Evolutionary conservation across 2,329 filamentous ascomycete genomes (phyloP), one percentile per base, ranked within the genome.

Genomic region (Drechmeria coniospora): DNA sequence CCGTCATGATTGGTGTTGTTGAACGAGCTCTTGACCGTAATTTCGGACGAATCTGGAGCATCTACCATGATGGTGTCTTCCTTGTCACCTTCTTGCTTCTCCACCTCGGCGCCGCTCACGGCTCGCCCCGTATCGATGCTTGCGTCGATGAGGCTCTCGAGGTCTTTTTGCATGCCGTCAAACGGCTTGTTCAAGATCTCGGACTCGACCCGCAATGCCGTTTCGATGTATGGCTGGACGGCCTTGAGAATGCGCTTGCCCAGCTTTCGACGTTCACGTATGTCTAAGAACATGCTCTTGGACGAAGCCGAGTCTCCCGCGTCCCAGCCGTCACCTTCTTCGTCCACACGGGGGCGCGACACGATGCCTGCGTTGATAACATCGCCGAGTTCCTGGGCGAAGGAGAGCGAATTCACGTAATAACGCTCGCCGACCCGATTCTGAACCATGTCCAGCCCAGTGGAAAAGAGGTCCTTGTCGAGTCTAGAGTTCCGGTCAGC

Each of bases 181-280:
- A 74, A 69, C 1, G 79, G 63, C 41, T 74, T 77, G 28, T 74
- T 68, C 27, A 67, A 74, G 23, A 92, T 64, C 34, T 90, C 80
- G n/a, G 80, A 75, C 50, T 95, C 87, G 30, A 81, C 80, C 29
- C 67, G 68, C 25, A 84, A 56, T 1, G 83, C 83, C 30, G 70
- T 65, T 48, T 93, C 79, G 3, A 93, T 60, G 24, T 74, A 65
- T 10, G 79, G 74, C 47, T 92, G 81, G 18, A 92, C 67, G 1
- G 75, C 72, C 49, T 83, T 92, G 38, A 92, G 67, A 35, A 94
- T 92, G 15, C 84, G 73, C 53, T 92, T 93, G 15, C 80, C 83
- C n/a, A 92, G 59, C 40, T 78, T 79, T 43, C 81, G 79, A 35
- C 79, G 74, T 40, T 92, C 80, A 32, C 81, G 79, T 34, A 83